Evolutionary conservation across 352 stramenopile species (phyloP), one percentile per base, ranked within the genome.

Genomic region (Phytophthora idaei): DNA sequence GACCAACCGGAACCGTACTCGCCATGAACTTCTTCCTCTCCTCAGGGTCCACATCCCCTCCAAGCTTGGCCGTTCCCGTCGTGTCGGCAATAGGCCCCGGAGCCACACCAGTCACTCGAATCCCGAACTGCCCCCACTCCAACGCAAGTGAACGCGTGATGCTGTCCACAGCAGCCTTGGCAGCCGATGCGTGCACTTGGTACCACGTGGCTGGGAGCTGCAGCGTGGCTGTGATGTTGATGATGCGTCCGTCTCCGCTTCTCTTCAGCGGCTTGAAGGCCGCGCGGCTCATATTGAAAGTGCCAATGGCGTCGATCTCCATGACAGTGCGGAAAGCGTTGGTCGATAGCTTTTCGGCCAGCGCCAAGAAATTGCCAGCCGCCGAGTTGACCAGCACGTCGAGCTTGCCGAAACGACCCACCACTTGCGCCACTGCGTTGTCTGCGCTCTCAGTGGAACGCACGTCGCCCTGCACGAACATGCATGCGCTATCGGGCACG

Each of bases 321-420:
- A 99, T 90, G 5, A 99, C 96, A 7, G 97, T 99, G 55, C 90
- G 90, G 77, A 98, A 98, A 52, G 90, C 96, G 73, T 98, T 98
- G 3, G 92, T 95, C 41, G 77, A 94, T 34, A 99, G 69, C 56
- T 90, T 84, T 47, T 97, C 86, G 5, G 92, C 92, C 32, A 89
- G 65, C 49, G 83, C 77, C 45, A 99, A 64, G 77, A 99, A 99
- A 72, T 99, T 99, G 56, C 96, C 96, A 0, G 96, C 96, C 0
- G 96, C 96, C 34, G 89, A 86, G 74, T 99, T 99, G 12, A 99
- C 83, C 15, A 99, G 73, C 67, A 98, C 92, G 73, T 98, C 89
- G 6, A 99, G 74, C 57, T 83, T 85, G 29, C 94, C 94, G 66
- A 92, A 98, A 27, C 81, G 67, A 14, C 75, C 64, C 6, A 97